A percentile compares a stretch with the other conserved stretches of the same genome.
phyloP scores from a whole-genome alignment of 1,284 basidiomycete species.

The Papiliotrema nemorosa region DNA sequence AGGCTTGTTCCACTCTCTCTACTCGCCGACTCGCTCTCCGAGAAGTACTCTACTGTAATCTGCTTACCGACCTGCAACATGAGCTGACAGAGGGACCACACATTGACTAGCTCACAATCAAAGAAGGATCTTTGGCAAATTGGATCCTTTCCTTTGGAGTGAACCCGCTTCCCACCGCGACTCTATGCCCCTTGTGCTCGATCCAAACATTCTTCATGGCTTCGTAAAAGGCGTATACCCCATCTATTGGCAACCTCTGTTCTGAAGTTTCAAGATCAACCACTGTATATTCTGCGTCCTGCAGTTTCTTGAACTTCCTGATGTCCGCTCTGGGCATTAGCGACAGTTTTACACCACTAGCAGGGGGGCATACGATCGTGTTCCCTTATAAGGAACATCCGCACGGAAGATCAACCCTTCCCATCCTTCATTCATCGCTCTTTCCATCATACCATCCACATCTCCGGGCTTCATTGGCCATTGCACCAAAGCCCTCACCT shows the following conservation, averaged over 20 bases:
- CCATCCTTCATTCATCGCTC: conserved; percentile 41
- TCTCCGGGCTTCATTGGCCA: conserved; percentile 18
- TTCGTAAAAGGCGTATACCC: conserved; percentile 24
- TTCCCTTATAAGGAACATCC: conserved; percentile 40
- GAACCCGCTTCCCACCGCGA: conserved; percentile 43
- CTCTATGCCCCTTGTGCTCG: conserved; percentile 35
- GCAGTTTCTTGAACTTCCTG: conserved; percentile 46
- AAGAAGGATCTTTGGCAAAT: conserved; percentile 32
- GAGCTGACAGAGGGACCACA: background rate
- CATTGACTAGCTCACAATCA: conserved; percentile 27
- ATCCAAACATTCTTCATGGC: conserved; percentile 32
- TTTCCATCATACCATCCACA: conserved; percentile 34
- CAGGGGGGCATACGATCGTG: conserved; percentile 28
- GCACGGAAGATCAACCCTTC: conserved; percentile 44
- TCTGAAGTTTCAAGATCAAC: conserved; percentile 20
- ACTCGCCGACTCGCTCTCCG: conserved; percentile 28
- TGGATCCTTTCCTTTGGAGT: conserved; percentile 37
- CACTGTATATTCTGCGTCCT: conserved; percentile 44
- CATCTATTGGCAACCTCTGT: conserved; percentile 36
- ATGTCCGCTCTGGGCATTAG: conserved; percentile 28
- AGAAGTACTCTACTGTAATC: conserved; percentile 48
- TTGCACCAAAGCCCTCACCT: conserved; percentile 33
- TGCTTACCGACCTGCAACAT: conserved; percentile 35
- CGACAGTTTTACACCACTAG: background rate
- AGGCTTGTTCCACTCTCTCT: conserved; percentile 28